A percentile compares a stretch with the other conserved stretches of the same genome.
These are phyloP conservation scores for Pyrus betulifolia DNA, from an alignment of 306 rosid genomes.

Conservation along the genomic window DNA sequence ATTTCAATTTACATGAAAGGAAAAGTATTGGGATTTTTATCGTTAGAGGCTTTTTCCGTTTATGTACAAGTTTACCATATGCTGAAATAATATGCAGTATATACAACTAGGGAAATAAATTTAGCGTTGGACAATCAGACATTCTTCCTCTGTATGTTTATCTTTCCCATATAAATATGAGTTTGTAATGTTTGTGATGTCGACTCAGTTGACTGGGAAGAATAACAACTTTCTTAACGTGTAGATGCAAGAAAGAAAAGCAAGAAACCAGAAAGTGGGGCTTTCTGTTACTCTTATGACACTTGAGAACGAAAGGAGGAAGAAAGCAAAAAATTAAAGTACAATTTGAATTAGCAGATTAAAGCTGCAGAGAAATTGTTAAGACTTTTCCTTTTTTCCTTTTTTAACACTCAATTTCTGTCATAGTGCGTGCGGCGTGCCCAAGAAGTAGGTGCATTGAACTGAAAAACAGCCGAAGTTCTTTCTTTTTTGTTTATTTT, in stretches of 20 bases:
- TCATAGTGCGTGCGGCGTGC: background rate
- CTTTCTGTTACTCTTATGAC: background rate
- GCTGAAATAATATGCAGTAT: background rate
- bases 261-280: slow-evolving; percentile 5
- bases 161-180: background rate
- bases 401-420: background rate
- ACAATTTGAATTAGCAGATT: background rate
- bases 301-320: background rate
- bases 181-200: background rate
- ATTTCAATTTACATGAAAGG: background rate
- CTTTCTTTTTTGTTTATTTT: background rate
- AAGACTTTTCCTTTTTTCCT: background rate
- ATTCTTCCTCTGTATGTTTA: background rate
- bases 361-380: slow-evolving; percentile 2
- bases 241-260: background rate
- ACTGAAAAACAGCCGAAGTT: background rate
- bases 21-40: background rate
- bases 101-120: background rate
- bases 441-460: background rate
- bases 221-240: background rate
- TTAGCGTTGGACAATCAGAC: background rate
- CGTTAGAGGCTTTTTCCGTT: background rate
- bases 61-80: background rate
- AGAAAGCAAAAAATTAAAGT: background rate
- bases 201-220: background rate